Conservation (phyloP, 2,329 filamentous ascomycete species). For the Sclerotinia spermophila region DNA sequence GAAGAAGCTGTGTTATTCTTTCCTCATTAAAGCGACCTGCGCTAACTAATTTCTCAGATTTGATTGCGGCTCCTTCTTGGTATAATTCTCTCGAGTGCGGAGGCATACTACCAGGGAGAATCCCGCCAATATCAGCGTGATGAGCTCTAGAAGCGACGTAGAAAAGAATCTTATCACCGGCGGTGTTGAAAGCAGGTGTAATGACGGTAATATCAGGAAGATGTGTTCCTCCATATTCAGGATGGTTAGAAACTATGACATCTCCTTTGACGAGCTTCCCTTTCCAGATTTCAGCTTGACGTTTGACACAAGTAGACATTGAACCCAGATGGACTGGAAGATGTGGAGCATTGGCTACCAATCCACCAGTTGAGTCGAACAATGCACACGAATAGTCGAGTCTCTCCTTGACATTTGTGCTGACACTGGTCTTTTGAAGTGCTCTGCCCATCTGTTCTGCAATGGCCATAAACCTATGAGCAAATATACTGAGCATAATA, state of each 20-base stretch:
- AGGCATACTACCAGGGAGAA: conserved; percentile 79
- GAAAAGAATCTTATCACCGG: conserved; percentile 46
- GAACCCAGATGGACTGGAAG: conserved; percentile 77
- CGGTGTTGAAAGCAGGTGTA: conserved; percentile 69
- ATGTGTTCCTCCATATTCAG: conserved; percentile 80
- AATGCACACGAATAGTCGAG: conserved; percentile 81
- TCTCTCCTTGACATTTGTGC: conserved; percentile 77
- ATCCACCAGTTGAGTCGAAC: conserved; percentile 70
- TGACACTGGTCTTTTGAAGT: conserved; percentile 75
- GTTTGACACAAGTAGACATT: conserved; percentile 79
- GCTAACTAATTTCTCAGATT: conserved; percentile 67
- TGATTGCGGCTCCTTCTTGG: conserved; percentile 63
- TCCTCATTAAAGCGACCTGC: conserved; percentile 76
- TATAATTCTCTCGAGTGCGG: conserved; percentile 64
- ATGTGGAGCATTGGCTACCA: conserved; percentile 78
- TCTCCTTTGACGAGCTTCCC: conserved; percentile 75
- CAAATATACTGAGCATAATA: conserved; percentile 74
- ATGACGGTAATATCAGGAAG: conserved; percentile 79
- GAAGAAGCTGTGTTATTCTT: conserved; percentile 66
- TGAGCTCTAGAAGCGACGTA: conserved; percentile 51
- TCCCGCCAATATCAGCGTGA: conserved; percentile 81
- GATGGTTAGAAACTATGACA: conserved; percentile 80
- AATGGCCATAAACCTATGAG: conserved; percentile 80
- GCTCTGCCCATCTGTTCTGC: conserved; percentile 81
- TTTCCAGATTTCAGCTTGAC: conserved; percentile 76